phyloP scores from a whole-genome alignment of 75 land plant species.

The Pinus tabuliformis region DNA sequence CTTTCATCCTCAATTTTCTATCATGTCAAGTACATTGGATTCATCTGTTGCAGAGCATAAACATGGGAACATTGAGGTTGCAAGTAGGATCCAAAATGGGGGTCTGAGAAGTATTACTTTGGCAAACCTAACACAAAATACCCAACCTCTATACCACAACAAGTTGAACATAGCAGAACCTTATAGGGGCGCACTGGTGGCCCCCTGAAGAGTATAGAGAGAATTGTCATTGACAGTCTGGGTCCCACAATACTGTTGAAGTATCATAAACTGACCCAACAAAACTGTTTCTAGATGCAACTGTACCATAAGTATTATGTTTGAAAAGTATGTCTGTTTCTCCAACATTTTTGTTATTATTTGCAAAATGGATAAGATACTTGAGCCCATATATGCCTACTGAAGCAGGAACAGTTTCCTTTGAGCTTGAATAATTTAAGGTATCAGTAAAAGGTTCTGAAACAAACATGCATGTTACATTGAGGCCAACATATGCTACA shows the following conservation, averaged over 20 bases:
- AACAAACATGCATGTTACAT: neutral
- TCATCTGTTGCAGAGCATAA: neutral
- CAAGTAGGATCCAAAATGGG: slow-evolving; percentile 1
- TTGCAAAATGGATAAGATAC: neutral
- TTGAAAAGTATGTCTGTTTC: slow-evolving; percentile 12
- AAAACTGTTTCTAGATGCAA: neutral
- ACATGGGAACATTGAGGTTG: neutral
- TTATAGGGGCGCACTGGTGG: slow-evolving; percentile 4
- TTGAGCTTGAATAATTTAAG: neutral
- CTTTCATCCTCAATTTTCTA: slow-evolving; percentile 13
- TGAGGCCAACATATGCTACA: neutral
- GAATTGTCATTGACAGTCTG: neutral
- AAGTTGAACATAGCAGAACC: slow-evolving; percentile 7
- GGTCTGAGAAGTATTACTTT: neutral
- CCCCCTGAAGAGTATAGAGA: neutral
- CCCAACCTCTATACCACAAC: slow-evolving; percentile 7
- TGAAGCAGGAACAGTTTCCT: neutral
- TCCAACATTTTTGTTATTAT: neutral
- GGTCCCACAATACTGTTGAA: neutral
- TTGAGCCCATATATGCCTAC: neutral
- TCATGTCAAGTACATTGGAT: slow-evolving; percentile 1
- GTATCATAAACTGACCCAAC: neutral
- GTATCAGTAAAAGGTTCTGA: slow-evolving; percentile 14
- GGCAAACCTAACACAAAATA: neutral
- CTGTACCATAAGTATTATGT: neutral